These are phyloP conservation scores for Pichia sp. DNA, from an alignment of 1,139 yeast genomes.

Conservation along the genomic window DNA sequence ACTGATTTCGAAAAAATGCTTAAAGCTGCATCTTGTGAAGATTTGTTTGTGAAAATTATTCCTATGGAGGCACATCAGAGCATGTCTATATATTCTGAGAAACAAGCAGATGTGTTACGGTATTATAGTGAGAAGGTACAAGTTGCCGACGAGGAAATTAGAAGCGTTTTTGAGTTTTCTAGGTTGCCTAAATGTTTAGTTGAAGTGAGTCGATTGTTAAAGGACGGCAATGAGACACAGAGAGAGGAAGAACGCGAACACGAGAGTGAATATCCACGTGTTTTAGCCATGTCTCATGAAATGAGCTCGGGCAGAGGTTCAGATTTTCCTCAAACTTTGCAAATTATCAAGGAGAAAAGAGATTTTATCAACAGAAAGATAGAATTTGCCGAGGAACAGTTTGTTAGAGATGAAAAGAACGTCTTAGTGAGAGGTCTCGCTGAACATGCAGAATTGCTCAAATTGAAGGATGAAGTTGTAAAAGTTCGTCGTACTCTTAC, in stretches of 20 bases:
- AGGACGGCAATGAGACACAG: constrained; percentile 13
- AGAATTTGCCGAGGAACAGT: constrained; percentile 51
- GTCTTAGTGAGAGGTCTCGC: constrained; percentile 16
- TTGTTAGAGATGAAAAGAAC: constrained; percentile 45
- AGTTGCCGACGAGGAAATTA: constrained; percentile 70
- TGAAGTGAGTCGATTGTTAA: constrained; percentile 40
- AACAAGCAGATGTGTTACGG: constrained; percentile 72
- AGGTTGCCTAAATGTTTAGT: constrained; percentile 64
- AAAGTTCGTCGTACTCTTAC: constrained; percentile 51
- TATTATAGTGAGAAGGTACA: constrained; percentile 69
- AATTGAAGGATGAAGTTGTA: constrained; percentile 9
- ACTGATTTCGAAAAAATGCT: constrained; percentile 56
- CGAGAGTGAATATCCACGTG: constrained; percentile 23
- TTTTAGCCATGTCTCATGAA: constrained; percentile 24
- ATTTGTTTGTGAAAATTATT: constrained; percentile 69
- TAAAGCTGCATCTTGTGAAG: constrained; percentile 35
- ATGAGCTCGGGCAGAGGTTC: constrained; percentile 12
- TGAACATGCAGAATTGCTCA: constrained; percentile 3
- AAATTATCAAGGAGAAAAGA: constrained; percentile 4
- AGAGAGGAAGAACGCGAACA: constrained; percentile 19
- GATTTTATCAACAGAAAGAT: constrained; percentile 33
- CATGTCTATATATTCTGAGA: constrained; percentile 82
- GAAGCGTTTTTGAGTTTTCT: constrained; percentile 72
- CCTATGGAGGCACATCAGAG: constrained; percentile 86
- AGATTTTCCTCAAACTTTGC: constrained; percentile 8